Evolutionary conservation across 2,329 filamentous ascomycete genomes (phyloP), one percentile per base, ranked within the genome.

Genomic region (Lizonia empirigonia): DNA sequence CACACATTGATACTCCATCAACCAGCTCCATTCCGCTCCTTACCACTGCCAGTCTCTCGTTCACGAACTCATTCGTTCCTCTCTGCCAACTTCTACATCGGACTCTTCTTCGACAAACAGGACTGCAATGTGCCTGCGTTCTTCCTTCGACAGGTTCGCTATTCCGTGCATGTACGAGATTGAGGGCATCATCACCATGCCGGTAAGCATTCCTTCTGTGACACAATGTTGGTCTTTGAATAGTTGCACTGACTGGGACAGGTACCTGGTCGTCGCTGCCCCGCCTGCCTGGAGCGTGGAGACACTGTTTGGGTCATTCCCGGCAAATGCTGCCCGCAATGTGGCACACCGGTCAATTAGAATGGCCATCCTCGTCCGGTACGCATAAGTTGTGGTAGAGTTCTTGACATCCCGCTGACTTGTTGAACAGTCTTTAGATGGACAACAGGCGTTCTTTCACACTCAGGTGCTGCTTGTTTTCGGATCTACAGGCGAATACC

Each of bases 301-400:
- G 64, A 73, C 35, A 72, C 69, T 2, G 70, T 75, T 2, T 75
- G 72, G 72, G 72, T 75, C 16, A 70, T 74, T 41, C 71, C 70
- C 5, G 72, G 72, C 20, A 74, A 74, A 50, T 69, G 68, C 56
- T 75, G 72, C 53, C 69, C 70, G 7, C 60, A 69, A 35, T 75
- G 72, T 42, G 72, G 72, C 35, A 73, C 71, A 41, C 69, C 70
- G n/a, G 72, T 75, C 26, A 74, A 73, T 49, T 74, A 61, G 45
- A 18, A 7, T 12, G 36, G 15, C 35, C 27, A 12, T 13, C 5
- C 4, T 12, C 13, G 32, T 49, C 18, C 6, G 30, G 54, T 58
- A 52, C 38, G 53, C 41, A 8, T 7, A 22, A 9, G 7, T 16
- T 5, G 7, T 6, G 5, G 16, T 19, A 5, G 27, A 10, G 13